Evolutionary conservation across 2,329 filamentous ascomycete genomes (phyloP).

Genomic region (Colletotrichum kahawae): DNA sequence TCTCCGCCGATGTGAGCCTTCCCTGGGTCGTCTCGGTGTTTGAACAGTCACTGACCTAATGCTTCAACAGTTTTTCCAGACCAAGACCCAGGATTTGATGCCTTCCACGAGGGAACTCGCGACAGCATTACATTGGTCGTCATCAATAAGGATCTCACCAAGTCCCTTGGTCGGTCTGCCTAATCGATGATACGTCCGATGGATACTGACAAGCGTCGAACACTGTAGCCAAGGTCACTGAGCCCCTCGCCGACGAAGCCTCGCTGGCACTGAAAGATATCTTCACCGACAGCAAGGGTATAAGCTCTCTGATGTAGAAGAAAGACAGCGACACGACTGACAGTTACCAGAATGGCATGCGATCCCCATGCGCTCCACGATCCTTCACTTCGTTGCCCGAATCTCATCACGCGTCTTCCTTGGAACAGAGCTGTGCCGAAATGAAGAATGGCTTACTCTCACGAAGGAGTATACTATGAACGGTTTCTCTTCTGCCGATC

Average conservation of each 20-base stretch:
- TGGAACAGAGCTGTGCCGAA: conserved; percentile 47
- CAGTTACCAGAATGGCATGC: conserved; percentile 25
- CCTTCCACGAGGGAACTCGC: neutral
- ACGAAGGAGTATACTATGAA: conserved; percentile 47
- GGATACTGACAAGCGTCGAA: neutral
- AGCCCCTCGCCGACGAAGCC: conserved; percentile 4
- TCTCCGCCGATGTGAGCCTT: neutral
- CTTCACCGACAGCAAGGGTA: neutral
- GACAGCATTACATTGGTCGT: neutral
- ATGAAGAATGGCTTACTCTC: conserved; percentile 51
- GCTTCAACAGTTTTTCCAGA: neutral
- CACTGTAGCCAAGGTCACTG: conserved; percentile 1
- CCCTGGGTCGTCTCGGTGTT: neutral
- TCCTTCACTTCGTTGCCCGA: conserved; percentile 45
- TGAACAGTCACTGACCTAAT: neutral
- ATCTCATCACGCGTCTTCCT: conserved; percentile 55
- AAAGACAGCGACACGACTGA: neutral
- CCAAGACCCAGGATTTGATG: neutral
- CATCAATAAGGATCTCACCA: conserved; percentile 10
- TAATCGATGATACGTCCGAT: no score
- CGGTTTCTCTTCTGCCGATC: conserved; percentile 36
- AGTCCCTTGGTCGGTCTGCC: neutral
- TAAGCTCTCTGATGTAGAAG: neutral
- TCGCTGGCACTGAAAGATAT: neutral
- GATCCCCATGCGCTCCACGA: neutral